Conservation (phyloP, 108 stramenopile genomes). For the Conticribra weissflogii region DNA sequence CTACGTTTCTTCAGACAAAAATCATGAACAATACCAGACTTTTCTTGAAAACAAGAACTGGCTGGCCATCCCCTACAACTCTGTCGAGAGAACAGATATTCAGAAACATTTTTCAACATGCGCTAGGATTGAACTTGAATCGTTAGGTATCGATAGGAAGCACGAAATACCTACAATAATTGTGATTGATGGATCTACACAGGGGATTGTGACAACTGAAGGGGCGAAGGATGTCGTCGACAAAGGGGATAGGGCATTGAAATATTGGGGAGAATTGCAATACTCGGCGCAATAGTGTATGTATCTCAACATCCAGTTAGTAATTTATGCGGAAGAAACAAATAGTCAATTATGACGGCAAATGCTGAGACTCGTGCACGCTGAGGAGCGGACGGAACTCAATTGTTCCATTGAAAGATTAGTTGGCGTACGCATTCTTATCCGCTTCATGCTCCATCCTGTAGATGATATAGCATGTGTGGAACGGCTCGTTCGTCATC, state of each 20-base stretch:
- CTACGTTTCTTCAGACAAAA: conserved; percentile 69
- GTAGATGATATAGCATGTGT: too few species aligned
- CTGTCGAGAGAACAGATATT: conserved; percentile 47
- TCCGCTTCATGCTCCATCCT: too few species aligned
- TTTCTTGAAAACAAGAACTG: conserved; percentile 52
- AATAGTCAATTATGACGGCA: too few species aligned
- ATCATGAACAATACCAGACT: conserved; percentile 38
- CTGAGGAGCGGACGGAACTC: too few species aligned
- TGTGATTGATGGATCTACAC: conserved; percentile 62
- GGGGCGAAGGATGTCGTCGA: conserved; percentile 61
- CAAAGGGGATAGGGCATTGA: conserved; percentile 45
- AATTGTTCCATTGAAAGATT: too few species aligned
- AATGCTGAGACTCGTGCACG: too few species aligned
- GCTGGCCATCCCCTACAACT: conserved; percentile 61
- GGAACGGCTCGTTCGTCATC: too few species aligned
- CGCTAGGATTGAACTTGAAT: conserved; percentile 53
- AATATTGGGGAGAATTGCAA: conserved; percentile 46
- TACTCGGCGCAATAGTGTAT: too few species aligned
- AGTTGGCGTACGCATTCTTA: too few species aligned
- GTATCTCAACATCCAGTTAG: too few species aligned
- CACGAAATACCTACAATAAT: conserved; percentile 70
- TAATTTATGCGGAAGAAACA: too few species aligned
- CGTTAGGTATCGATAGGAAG: conserved; percentile 56
- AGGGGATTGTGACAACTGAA: conserved; percentile 50
- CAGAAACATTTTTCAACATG: conserved; percentile 66